Evolutionary conservation across 768 basidiomycete species (phyloP), one percentile per base, ranked within the genome.

Genomic region (Trametes sanguinea): DNA sequence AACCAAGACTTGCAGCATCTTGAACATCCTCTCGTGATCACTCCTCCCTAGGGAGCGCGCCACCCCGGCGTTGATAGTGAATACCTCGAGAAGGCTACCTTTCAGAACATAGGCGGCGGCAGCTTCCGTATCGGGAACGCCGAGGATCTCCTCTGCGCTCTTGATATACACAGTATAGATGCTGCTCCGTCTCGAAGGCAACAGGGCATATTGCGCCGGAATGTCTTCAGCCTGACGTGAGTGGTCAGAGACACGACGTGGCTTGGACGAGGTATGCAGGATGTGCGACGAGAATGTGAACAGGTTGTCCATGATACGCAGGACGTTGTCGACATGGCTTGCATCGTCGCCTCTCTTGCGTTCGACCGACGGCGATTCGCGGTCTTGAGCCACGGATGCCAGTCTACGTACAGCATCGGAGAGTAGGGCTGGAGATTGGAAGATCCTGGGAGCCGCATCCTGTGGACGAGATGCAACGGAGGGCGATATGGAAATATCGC

Each of bases 281-380:
- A 27, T 6, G 2, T 65, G 62, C 51, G 58, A 54, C 14, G 68
- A 62, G 55, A 68, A 65, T 10, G 86, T 85, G 57, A 91, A 77
- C 1, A 92, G 75, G 68, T 89, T 90, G 4, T 89, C 90, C 89
- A 91, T 89, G 62, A 89, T 84, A 13, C 87, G 83, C n/a, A 87
- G 70, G 33, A 89, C 86, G 65, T 85, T 83, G 51, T 83, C 79
- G 8, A 88, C 85, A 65, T 85, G 82, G 53, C 83, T 79, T 9
- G 80, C 80, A 44, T 82, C 81, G 54, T 82, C 83, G 10, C 76
- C 74, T 35, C 76, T 78, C 54, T 79, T 78, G 4, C 73, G 70
- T 52, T 81, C 80, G 27, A 73, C 66, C 6, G 75, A 63, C 14
- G 74, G 72, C 2, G 80, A 75, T 17, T 74, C 69, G 8, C 73